Conservation (phyloP, 2,329 filamentous ascomycete species). For the Coleophoma eucalyptorum region DNA sequence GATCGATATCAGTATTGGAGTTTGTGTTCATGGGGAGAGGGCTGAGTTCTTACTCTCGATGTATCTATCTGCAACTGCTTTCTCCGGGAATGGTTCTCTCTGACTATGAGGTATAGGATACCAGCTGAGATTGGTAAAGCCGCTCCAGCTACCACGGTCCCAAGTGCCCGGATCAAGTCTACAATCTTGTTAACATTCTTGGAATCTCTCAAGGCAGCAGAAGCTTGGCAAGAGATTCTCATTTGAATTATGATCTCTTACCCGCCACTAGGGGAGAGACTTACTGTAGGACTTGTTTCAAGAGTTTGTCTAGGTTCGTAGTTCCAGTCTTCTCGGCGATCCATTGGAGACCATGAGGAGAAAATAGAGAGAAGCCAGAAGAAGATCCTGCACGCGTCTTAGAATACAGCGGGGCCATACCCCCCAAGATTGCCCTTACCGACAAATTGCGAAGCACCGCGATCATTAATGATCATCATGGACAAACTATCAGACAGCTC, state of each 20-base stretch:
- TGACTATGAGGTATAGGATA: neutral
- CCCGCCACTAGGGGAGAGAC: no score
- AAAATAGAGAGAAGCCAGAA: slow-evolving; percentile 9
- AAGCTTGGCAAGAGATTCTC: no score
- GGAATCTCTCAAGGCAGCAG: no score
- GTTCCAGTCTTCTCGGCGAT: slow-evolving; percentile 6
- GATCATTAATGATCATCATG: slow-evolving; percentile 5
- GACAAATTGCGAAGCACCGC: slow-evolving; percentile 2
- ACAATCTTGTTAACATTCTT: no score
- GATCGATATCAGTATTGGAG: neutral
- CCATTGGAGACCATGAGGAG: slow-evolving; percentile 8
- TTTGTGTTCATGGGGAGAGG: no score
- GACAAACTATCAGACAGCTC: slow-evolving; percentile 4
- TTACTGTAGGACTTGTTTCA: neutral
- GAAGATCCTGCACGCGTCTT: neutral
- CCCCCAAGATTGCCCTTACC: neutral
- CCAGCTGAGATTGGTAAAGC: neutral
- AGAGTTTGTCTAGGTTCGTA: neutral
- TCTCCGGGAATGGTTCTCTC: slow-evolving; percentile 3
- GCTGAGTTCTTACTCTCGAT: neutral
- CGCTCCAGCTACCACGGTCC: neutral
- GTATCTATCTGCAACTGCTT: neutral
- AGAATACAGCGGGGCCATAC: no score
- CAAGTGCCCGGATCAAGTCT: neutral
- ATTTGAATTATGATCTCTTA: no score